phyloP scores from a whole-genome alignment of 257 asterid species.

The Catharanthus roseus region DNA sequence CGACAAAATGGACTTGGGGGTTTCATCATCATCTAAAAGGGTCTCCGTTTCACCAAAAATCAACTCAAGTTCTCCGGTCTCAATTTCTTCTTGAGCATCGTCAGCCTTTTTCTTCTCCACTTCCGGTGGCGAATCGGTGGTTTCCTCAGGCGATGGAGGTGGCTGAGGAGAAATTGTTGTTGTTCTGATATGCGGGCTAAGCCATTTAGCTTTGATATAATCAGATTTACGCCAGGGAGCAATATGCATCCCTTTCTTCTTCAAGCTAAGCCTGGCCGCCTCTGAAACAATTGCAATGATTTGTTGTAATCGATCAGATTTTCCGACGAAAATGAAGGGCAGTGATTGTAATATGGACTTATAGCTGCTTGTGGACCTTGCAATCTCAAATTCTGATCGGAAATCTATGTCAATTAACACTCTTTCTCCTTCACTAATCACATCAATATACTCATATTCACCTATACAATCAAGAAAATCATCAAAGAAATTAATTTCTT shows the following conservation, averaged over 20 bases:
- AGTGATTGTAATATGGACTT: slow-evolving; percentile 51
- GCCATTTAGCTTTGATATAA: slow-evolving; percentile 79
- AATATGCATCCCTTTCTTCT: slow-evolving; percentile 91
- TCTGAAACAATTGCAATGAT: slow-evolving; percentile 72
- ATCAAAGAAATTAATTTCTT: neutral
- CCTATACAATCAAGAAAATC: slow-evolving; percentile 26
- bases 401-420: slow-evolving; percentile 71
- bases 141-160: slow-evolving; percentile 7
- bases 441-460: slow-evolving; percentile 84
- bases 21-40: slow-evolving; percentile 17
- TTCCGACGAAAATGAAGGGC: slow-evolving; percentile 78
- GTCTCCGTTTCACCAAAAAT: slow-evolving; percentile 49
- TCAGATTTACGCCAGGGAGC: slow-evolving; percentile 95
- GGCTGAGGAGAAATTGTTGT: slow-evolving; percentile 17
- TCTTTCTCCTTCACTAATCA: slow-evolving; percentile 57
- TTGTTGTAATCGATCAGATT: slow-evolving; percentile 67
- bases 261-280: slow-evolving; percentile 68
- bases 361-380: slow-evolving; percentile 68
- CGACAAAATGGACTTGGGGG: slow-evolving; percentile 18
- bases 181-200: slow-evolving; percentile 53
- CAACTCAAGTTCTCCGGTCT: slow-evolving; percentile 56
- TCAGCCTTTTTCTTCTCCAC: slow-evolving; percentile 2
- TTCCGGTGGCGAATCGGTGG: no score
- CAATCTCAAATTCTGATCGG: slow-evolving; percentile 88
- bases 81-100: slow-evolving; percentile 26